Evolutionary conservation across 1,284 basidiomycete genomes (phyloP).

Genomic region (Fistulinella cinereoalba): DNA sequence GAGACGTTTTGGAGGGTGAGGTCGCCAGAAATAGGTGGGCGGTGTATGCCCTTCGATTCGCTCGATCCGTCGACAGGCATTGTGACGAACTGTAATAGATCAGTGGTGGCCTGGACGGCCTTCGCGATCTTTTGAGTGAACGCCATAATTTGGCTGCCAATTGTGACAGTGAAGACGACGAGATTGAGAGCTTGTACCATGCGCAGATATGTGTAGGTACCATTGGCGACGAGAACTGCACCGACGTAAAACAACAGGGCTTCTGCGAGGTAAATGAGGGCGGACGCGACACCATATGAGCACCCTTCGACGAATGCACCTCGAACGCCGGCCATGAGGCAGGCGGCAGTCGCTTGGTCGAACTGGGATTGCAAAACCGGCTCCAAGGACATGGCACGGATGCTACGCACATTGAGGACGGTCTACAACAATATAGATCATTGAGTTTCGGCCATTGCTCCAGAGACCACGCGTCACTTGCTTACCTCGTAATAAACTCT

Average conservation of each 20-base stretch:
- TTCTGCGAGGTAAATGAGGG: slow-evolving; percentile 84
- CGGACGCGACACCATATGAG: slow-evolving; percentile 77
- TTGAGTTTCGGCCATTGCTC: background rate
- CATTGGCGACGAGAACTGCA: slow-evolving; percentile 75
- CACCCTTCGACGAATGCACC: slow-evolving; percentile 84
- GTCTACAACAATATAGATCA: slow-evolving; percentile 42
- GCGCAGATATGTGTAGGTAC: slow-evolving; percentile 81
- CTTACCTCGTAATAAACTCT: slow-evolving; percentile 78
- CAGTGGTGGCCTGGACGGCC: slow-evolving; percentile 74
- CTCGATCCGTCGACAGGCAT: slow-evolving; percentile 56
- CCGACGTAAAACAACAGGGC: slow-evolving; percentile 91
- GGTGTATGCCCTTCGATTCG: slow-evolving; percentile 66
- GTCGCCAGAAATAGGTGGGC: slow-evolving; percentile 67
- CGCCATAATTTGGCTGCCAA: slow-evolving; percentile 84
- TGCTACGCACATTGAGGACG: slow-evolving; percentile 83
- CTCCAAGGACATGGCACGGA: slow-evolving; percentile 90
- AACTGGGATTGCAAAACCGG: slow-evolving; percentile 71
- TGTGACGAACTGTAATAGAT: slow-evolving; percentile 68
- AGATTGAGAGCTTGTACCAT: slow-evolving; percentile 91
- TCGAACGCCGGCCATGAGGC: slow-evolving; percentile 66
- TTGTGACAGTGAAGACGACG: slow-evolving; percentile 91
- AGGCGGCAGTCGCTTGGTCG: slow-evolving; percentile 55
- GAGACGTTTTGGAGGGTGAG: slow-evolving; percentile 69
- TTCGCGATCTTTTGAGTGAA: slow-evolving; percentile 84
- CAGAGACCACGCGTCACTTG: background rate